Percentiles rank a stretch among this genome's conserved stretches.
phyloP scores from a whole-genome alignment of 345 rosid species.

The Salix arbutifolia region DNA sequence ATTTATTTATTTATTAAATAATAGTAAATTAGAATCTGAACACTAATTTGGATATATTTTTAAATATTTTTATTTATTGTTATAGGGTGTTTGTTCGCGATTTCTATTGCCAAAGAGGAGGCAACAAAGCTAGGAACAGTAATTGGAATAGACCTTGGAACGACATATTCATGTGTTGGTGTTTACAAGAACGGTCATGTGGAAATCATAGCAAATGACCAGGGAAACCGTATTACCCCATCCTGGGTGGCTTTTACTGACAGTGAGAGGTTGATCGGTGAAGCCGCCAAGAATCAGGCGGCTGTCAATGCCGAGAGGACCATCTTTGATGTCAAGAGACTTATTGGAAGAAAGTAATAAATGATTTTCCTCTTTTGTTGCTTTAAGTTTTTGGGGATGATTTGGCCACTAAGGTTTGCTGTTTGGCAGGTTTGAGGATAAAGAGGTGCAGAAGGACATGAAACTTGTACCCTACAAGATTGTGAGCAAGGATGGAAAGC shows the following conservation, averaged over 20 bases:
- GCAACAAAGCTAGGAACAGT: conserved; percentile 83
- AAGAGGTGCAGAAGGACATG: conserved; percentile 91
- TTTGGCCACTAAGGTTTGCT: conserved; percentile 5
- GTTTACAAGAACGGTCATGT: conserved; percentile 97
- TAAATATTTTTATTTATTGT: not conserved
- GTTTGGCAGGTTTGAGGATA: conserved; percentile 67
- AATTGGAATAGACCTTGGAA: conserved; percentile 93
- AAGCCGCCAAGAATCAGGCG: conserved; percentile 97
- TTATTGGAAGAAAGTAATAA: conserved; percentile 86
- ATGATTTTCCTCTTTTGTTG: not conserved
- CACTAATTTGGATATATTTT: not conserved
- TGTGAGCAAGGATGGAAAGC: conserved; percentile 89
- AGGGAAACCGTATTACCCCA: conserved; percentile 96
- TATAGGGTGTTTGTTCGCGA: conserved; percentile 55
- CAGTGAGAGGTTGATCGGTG: conserved; percentile 86
- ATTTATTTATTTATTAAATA: too few species aligned
- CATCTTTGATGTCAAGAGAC: conserved; percentile 86
- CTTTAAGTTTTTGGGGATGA: not conserved
- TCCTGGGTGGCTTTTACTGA: conserved; percentile 98
- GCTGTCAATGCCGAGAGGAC: conserved; percentile 87
- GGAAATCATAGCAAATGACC: conserved; percentile 96
- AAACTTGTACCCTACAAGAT: conserved; percentile 89
- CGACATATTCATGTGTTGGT: conserved; percentile 96
- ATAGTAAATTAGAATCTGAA: not conserved
- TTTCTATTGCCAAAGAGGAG: conserved; percentile 63